Base-by-base conservation (phyloP, 139 green algal genomes). In the Volvox africanus region DNA sequence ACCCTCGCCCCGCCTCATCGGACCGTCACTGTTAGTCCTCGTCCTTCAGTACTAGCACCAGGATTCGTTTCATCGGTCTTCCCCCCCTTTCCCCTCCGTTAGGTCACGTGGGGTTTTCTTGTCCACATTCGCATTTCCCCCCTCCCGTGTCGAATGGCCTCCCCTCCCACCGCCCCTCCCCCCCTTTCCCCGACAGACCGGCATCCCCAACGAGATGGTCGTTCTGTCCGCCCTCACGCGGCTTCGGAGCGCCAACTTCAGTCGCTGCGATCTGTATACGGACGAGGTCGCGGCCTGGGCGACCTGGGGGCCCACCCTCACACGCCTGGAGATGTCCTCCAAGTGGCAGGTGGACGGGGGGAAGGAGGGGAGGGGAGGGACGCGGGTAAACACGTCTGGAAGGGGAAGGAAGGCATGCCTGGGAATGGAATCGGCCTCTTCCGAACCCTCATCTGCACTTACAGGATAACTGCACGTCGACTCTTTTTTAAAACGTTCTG, bases 241-340 rank as follows among this genome's bases (percentile, higher is more conserved):
- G 16, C 87, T 91, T 35, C 22, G 22, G 13, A 19, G 30, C 28
- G 87, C 35, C 14, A 65, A 79, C 61, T 55, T 91, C 24, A 79
- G 24, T 17, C 26, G 24, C 2, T 67, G 24, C 61, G 87, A 91
- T 77, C 33, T 86, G 0, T 91, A 91, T 32, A 22, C 20, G 3
- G 30, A 90, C 0, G 86, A 90, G 86, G 86, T 90, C 50, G 86
- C 30, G 86, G 86, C 86, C 24, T 90, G 86, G 86, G n/a, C 20
- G 9, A 24, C 71, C 2, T 90, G 86, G 86, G 86, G 86, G 1
- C 67, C 30, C 73, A 62, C n/a, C 71, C 73, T 90, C 28, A 83
- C 71, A 1, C 50, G 73, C 6, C 86, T 90, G 71, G 50, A 62
- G n/a, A 62, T 90, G 20, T 82, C 67, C 30, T 84, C 73, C 20